Base-by-base conservation (phyloP, 1,139 yeast genomes). In the Nadsonia commutata region DNA sequence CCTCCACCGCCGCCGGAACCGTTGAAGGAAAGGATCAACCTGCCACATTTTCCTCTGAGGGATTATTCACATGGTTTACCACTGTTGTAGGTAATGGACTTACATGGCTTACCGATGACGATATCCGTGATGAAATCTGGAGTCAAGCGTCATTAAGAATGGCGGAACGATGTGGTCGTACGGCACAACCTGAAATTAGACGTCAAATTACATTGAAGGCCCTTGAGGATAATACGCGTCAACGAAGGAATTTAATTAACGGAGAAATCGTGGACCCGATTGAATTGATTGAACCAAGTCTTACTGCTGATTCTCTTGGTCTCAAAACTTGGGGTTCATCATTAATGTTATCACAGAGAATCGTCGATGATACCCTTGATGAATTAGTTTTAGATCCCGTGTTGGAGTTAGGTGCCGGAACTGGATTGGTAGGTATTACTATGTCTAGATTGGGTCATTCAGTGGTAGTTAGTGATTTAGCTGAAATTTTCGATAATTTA, bases 271-370 rank as follows among this genome's bases (percentile, higher is more conserved):
- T 3, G 2, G 41, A 39, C 56, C 52, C 18, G 6, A 69, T 83
- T 1, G 51, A 57, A 20, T 60, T 90, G 31, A 70, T 71, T 47
- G 98, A 90, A 57, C 97, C 97, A 0, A 77, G 94, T 0, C 64
- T 90, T 48, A 84, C 95, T 0, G 75, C 76, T 41, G 98, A 90
- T 58, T 82, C 81, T 49, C 64, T 90, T 27, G 98, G 98, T 0
- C 69, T 85, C 57, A 86, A 88, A 51, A 90, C 98, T 0, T 90
- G 98, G 98, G 98, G 97, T 0, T 81, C 96, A 0, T 77, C 96
- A 0, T 64, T 83, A 27, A 70, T 84, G 2, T 63, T 90, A 18
- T 71, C 93, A 1, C 71, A 75, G 43, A 62, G 79, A 40, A 56
- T 82, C 5, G 62, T 68, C 1, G 43, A 51, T 2, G 33, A 27